Evolutionary conservation across 1,139 yeast genomes (phyloP).

Genomic region (Diutina rugosa): DNA sequence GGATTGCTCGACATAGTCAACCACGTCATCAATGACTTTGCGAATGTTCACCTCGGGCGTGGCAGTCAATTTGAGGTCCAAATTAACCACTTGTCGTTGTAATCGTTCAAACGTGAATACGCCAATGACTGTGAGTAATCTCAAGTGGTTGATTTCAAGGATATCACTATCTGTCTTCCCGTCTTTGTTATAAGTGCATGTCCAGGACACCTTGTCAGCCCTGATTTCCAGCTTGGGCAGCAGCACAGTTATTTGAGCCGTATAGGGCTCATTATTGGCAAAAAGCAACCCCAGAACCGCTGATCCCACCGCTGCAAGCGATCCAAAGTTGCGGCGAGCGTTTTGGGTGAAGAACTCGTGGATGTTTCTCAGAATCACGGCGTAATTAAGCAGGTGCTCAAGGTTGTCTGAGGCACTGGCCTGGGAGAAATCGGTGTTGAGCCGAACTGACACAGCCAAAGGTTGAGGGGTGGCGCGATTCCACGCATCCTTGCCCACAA

Average conservation of each 20-base stretch:
- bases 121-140: slow-evolving; percentile 69
- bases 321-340: background rate
- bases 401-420: slow-evolving; percentile 73
- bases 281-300: background rate
- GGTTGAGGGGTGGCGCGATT: slow-evolving; percentile 60
- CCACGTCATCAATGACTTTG: slow-evolving; percentile 30
- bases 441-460: slow-evolving; percentile 41
- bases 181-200: slow-evolving; percentile 14
- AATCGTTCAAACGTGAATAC: slow-evolving; percentile 83
- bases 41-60: slow-evolving; percentile 17
- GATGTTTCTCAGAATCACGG: slow-evolving; percentile 37
- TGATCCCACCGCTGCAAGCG: background rate
- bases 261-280: background rate
- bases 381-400: slow-evolving; percentile 74
- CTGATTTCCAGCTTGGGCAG: slow-evolving; percentile 39
- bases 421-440: slow-evolving; percentile 54
- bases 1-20: slow-evolving; percentile 53
- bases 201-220: slow-evolving; percentile 34
- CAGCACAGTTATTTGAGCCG: background rate
- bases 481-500: slow-evolving; percentile 73
- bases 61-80: slow-evolving; percentile 40
- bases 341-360: background rate
- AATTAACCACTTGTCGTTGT: slow-evolving; percentile 60
- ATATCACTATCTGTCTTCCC: slow-evolving; percentile 16
- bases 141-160: slow-evolving; percentile 38